Conservation (phyloP, 73 alveolate genomes). For the Tetrahymena borealis region DNA sequence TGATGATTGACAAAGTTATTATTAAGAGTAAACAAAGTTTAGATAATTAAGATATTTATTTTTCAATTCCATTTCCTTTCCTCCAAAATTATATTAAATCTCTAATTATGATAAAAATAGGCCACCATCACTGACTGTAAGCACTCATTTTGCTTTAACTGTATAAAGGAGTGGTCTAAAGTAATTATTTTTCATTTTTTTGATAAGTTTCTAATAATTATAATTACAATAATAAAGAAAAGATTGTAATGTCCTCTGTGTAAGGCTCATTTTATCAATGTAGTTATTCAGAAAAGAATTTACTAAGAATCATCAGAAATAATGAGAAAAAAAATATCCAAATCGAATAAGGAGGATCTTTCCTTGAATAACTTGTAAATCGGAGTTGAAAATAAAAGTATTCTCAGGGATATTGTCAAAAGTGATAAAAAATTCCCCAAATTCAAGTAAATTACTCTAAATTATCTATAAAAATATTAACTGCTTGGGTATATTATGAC, state of each 20-base stretch:
- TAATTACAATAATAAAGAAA: background rate
- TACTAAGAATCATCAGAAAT: background rate
- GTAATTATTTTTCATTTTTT: background rate
- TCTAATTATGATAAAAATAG: background rate
- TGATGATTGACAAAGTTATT: too few relatives aligned
- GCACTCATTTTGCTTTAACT: background rate
- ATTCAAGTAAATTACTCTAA: background rate
- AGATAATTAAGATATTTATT: too few relatives aligned
- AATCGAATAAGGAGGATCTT: too few relatives aligned
- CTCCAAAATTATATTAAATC: background rate
- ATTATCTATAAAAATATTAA: too few relatives aligned
- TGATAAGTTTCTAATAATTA: background rate
- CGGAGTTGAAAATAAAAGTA: background rate
- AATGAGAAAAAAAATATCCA: too few relatives aligned
- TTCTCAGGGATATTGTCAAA: background rate
- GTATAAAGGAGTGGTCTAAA: background rate
- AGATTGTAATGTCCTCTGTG: background rate
- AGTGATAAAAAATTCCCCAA: background rate
- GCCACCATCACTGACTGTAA: background rate
- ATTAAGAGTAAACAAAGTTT: too few relatives aligned
- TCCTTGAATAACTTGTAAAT: too few relatives aligned
- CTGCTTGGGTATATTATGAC: too few relatives aligned
- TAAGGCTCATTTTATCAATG: background rate
- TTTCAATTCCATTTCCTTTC: background rate
- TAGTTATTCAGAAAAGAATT: background rate